Base-by-base conservation (phyloP, 2,329 filamentous ascomycete species). In the Botryotinia globosa region DNA sequence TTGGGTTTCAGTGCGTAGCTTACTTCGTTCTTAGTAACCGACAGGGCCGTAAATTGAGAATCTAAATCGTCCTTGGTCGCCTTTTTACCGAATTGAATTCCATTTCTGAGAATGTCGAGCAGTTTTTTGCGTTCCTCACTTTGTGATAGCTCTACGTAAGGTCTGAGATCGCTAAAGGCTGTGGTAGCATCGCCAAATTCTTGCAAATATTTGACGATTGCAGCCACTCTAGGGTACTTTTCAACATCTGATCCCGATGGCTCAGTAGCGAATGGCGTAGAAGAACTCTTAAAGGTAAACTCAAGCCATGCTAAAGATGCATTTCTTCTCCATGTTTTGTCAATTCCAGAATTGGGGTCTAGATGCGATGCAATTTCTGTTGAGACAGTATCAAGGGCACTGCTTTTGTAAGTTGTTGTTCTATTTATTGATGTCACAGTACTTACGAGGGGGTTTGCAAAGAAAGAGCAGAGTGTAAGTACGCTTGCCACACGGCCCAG, bases 291-390 rank as follows among this genome's bases (percentile, higher is more conserved):
- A 58, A 80, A 79, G 29, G 73, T 71, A 44, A 78, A 69, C 29
- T 74, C 77, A 6, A 80, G 74, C 73, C 71, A 74, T 16, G 80
- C 79, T 14, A 81, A 72, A 54, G 78, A 79, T 9, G 80, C 80
- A 74, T 81, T 81, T 74, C 80, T 75, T 73, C 76, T 77, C 77
- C 78, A 81, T 37, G 77, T 80, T 59, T 81, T 81, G 64, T 81
- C 80, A 56, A 80, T 75, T 25, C 77, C 76, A 45, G 77, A 79
- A 22, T 66, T 66, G 56, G 77, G 76, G 51, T 79, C 77, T 54
- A 80, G 67, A 73, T 81, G 79, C 32, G 78, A 76, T 73, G 80
- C 74, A 12, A 80, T 71, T 74, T 81, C 79, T 12, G 69, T 71
- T 34, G 74, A 68, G 37, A 80, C 75, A 39, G 74, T 72, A 25